Conservation (phyloP, 331 rosid genomes). For the Quercus lobata region DNA sequence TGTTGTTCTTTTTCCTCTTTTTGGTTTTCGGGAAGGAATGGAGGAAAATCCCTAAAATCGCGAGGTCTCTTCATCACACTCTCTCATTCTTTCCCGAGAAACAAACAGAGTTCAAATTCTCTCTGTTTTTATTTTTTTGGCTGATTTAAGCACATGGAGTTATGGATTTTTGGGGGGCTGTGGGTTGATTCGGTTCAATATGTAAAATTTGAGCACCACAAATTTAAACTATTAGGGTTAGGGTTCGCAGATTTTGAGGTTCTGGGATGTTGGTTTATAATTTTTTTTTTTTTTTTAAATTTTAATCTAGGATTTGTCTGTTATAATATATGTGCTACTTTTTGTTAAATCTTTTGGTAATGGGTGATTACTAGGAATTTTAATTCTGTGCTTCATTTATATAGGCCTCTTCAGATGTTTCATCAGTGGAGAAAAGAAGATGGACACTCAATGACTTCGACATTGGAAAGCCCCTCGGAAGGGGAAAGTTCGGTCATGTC, state of each 20-base stretch:
- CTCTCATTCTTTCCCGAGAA: background rate
- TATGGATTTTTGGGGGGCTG: background rate
- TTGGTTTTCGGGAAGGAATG: background rate
- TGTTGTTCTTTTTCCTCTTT: background rate
- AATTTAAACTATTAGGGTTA: background rate
- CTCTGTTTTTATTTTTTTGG: background rate
- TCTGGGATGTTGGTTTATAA: background rate
- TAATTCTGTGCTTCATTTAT: conserved; percentile 6
- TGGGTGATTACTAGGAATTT: background rate
- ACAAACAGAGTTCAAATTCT: background rate
- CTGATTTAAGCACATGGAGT: background rate
- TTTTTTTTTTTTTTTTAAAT: background rate
- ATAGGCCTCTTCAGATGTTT: conserved; percentile 57
- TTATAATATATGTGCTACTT: background rate
- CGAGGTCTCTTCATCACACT: background rate
- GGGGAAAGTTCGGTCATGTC: conserved; percentile 98
- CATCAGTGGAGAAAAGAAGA: conserved; percentile 65
- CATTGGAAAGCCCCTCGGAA: conserved; percentile 94
- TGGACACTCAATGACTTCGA: conserved; percentile 95
- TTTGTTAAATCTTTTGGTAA: background rate
- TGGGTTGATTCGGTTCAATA: background rate
- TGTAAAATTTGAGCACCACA: background rate
- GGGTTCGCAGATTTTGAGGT: background rate
- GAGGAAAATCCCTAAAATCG: background rate
- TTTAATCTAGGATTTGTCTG: background rate